A percentile compares a stretch with the other conserved stretches of the same genome.
These are phyloP conservation scores for Prunus yedoensis DNA, from an alignment of 331 rosid species.

Conservation along the genomic window DNA sequence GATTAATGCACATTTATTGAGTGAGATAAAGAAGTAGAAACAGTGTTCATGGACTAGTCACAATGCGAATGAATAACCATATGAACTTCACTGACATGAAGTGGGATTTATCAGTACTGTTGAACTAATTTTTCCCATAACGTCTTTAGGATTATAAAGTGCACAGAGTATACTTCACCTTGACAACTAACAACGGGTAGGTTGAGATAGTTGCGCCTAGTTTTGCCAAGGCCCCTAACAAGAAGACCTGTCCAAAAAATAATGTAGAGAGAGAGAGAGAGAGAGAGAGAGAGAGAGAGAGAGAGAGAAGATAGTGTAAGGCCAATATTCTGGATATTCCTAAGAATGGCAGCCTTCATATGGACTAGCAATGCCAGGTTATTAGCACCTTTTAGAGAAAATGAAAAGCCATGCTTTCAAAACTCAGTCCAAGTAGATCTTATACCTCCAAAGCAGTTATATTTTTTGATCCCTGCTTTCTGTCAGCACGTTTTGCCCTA, in stretches of 20 bases:
- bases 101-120: not conserved
- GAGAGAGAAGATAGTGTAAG: not conserved
- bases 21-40: not conserved
- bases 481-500: slow-evolving; percentile 52
- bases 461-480: slow-evolving; percentile 43
- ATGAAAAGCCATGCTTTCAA: not conserved
- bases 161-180: slow-evolving; percentile 47
- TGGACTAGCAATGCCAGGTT: slow-evolving; percentile 1
- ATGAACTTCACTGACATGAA: not conserved
- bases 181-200: slow-evolving; percentile 77
- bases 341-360: not conserved
- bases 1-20: not conserved
- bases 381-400: not conserved
- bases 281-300: not conserved
- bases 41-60: not conserved
- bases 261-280: slow-evolving; percentile 7
- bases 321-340: not conserved
- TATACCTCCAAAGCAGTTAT: slow-evolving; percentile 67
- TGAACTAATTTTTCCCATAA: not conserved
- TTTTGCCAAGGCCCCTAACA: slow-evolving; percentile 77
- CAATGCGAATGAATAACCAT: not conserved
- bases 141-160: not conserved
- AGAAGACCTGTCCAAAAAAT: slow-evolving; percentile 52
- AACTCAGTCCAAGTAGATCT: slow-evolving; percentile 13
- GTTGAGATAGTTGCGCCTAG: slow-evolving; percentile 82